Evolutionary conservation across 2,329 filamentous ascomycete genomes (phyloP).

Genomic region (Fusarium avenaceum): DNA sequence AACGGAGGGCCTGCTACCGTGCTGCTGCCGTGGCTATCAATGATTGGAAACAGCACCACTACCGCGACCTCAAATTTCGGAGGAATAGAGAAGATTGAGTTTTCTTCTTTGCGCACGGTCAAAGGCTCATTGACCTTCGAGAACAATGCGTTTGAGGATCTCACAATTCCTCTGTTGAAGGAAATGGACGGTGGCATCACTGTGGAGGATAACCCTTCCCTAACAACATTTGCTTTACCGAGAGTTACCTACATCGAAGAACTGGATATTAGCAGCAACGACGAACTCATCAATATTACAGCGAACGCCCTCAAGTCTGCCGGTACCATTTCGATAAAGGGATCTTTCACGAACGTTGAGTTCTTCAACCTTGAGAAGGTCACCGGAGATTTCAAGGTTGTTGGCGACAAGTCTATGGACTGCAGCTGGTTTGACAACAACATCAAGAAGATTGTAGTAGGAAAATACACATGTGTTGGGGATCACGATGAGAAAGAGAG

Average conservation of each 20-base stretch:
- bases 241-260: conserved; percentile 42
- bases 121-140: conserved; percentile 46
- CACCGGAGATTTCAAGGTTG: conserved; percentile 48
- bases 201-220: conserved; percentile 43
- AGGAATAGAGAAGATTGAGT: conserved; percentile 38
- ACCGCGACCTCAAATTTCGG: conserved; percentile 45
- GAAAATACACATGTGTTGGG: conserved; percentile 46
- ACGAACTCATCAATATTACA: conserved; percentile 46
- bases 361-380: conserved; percentile 48
- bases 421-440: conserved; percentile 51
- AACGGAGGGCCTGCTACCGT: conserved; percentile 41
- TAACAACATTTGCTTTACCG: conserved; percentile 46
- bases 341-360: conserved; percentile 47
- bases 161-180: conserved; percentile 46
- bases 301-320: conserved; percentile 49
- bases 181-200: conserved; percentile 45
- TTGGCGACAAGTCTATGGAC: conserved; percentile 47
- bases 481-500: conserved; percentile 47
- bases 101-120: conserved; percentile 44
- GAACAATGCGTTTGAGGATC: conserved; percentile 38
- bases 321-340: conserved; percentile 45
- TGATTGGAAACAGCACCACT: conserved; percentile 46
- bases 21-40: conserved; percentile 40
- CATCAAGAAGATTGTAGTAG: conserved; percentile 45
- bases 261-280: conserved; percentile 43